Base-by-base conservation (phyloP, 2,329 filamentous ascomycete genomes). In the Aspergillus caelatus region DNA sequence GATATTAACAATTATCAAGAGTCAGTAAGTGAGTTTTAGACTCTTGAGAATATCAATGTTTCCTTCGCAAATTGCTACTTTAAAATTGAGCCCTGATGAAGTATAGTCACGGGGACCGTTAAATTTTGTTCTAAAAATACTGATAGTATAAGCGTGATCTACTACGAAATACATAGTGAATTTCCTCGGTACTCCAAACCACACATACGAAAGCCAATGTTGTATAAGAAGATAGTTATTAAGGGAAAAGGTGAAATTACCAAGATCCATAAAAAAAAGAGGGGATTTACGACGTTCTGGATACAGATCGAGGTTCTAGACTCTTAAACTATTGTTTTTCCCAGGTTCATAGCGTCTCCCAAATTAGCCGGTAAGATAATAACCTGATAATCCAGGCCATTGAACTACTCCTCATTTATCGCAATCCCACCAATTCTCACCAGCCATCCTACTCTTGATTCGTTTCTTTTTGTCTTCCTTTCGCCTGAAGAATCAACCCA, bases 381-480 rank as follows among this genome's bases (percentile, higher is more conserved):
- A 34, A 34, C 52, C 32, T 55, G 26, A 55, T 54, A 54, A 54
- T 23, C 30, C 30, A 36, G 52, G 52, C 34, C 48, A 52, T 50
- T 16, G 46, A 19, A 19, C 46, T 50, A 9, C 39, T 41, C 36
- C 36, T 41, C 36, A 19, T 41, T 41, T 19, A 41, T 41, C 10
- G 39, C 39, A 41, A 41, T 41, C 39, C 19, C 39, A 41, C 39
- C 39, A 41, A 41, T 8, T 41, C 19, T n/a, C 16, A 41, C 39
- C 39, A 41, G 19, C 39, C 39, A 41, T 9, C 39, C 16, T n/a
- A n/a, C 39, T n/a, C 3, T 41, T 19, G n/a, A 12, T 34, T n/a
- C n/a, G 16, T 21, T 50, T 19, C 9, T 19, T n/a, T 52, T 19
- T 10, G 4, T 21, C 16, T 55, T 23, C 23, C 14, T 34, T 39